A percentile compares a stretch with the other conserved stretches of the same genome.
Conservation (phyloP, 106 monocot genomes). For the Alisma plantagoaquatica region DNA sequence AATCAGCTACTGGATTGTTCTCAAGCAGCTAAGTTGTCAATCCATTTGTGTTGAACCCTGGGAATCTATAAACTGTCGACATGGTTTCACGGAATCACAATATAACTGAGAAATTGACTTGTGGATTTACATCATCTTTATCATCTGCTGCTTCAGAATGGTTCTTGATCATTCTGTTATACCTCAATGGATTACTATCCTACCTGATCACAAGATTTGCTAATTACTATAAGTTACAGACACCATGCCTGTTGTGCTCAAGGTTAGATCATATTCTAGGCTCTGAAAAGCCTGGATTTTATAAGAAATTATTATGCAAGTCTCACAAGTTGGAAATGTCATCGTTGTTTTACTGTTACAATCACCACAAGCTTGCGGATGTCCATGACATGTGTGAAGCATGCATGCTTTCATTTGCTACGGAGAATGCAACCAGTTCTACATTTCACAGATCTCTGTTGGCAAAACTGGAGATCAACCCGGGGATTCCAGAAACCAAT, state of each 20-base stretch:
- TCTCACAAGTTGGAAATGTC: conserved; percentile 77
- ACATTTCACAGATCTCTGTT: conserved; percentile 26
- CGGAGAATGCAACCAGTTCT: conserved; percentile 21
- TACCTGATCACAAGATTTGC: conserved; percentile 63
- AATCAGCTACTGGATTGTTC: no score
- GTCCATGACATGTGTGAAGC: conserved; percentile 45
- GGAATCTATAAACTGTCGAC: no score
- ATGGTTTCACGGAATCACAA: conserved; percentile 24
- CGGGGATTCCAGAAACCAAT: conserved; percentile 2
- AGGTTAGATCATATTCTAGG: conserved; percentile 71
- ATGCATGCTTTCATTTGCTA: conserved; percentile 39
- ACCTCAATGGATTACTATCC: conserved; percentile 40
- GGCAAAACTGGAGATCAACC: conserved; percentile 17
- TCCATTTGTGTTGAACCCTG: no score
- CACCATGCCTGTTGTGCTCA: conserved; percentile 78
- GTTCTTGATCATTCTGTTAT: conserved; percentile 60
- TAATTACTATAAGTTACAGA: conserved; percentile 43
- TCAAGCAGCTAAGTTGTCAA: no score
- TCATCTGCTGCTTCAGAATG: conserved; percentile 64
- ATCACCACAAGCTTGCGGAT: conserved; percentile 49
- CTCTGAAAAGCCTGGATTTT: conserved; percentile 38
- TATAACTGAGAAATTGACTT: conserved; percentile 4
- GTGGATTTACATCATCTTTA: conserved; percentile 25
- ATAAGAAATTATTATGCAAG: conserved; percentile 46
- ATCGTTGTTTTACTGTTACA: conserved; percentile 35